Conservation (phyloP, 2,329 filamentous ascomycete genomes). For the Byssothecium circinans region DNA sequence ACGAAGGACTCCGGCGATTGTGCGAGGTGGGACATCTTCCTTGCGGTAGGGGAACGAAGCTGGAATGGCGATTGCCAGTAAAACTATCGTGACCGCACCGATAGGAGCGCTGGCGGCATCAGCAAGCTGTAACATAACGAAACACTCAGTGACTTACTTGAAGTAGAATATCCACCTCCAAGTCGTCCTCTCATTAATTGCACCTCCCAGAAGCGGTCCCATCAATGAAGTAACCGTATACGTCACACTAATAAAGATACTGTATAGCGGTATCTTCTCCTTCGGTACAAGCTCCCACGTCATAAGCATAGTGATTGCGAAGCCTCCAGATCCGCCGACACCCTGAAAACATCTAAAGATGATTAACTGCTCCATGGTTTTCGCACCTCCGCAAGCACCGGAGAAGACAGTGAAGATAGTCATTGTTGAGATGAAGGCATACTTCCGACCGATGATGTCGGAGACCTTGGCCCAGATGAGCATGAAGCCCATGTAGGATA, state of each 20-base stretch:
- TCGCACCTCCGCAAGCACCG: conserved; percentile 32
- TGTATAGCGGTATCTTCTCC: neutral
- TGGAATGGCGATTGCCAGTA: neutral
- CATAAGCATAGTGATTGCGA: neutral
- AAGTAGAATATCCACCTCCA: conserved; percentile 39
- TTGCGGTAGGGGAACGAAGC: neutral
- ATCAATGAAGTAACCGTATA: conserved; percentile 26
- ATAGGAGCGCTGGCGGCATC: conserved; percentile 11
- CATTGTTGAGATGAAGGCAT: conserved; percentile 21
- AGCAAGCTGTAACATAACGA: conserved; percentile 16
- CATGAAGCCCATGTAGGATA: conserved; percentile 1
- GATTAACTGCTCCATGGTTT: conserved; percentile 14
- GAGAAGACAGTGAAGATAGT: conserved; percentile 33
- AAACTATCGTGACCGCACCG: neutral
- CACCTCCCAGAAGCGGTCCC: conserved; percentile 45
- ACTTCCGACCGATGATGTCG: conserved; percentile 36
- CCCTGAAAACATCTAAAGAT: conserved; percentile 1
- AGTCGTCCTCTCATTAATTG: conserved; percentile 33
- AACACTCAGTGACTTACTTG: neutral
- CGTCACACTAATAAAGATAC: neutral
- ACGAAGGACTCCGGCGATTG: no score
- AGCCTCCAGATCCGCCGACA: neutral
- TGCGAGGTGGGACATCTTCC: no score
- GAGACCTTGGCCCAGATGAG: conserved; percentile 38
- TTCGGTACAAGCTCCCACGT: neutral